Evolutionary conservation across 768 basidiomycete species (phyloP).

Genomic region (Phanerochaete carnosa): DNA sequence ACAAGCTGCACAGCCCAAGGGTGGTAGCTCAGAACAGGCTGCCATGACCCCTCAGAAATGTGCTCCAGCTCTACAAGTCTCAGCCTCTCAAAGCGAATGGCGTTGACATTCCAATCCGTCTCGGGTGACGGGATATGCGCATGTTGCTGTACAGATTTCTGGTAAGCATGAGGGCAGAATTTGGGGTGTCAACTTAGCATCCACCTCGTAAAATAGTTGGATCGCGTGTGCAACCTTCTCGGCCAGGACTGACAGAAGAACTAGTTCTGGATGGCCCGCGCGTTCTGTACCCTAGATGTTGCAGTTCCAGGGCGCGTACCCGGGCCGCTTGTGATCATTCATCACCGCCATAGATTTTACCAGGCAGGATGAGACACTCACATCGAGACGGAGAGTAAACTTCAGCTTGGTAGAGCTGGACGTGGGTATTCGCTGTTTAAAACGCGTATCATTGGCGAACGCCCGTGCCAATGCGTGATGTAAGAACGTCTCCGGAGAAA

Average conservation of each 20-base stretch:
- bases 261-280: neutral
- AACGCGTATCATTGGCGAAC: too few relatives aligned
- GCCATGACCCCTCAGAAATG: neutral
- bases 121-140: neutral
- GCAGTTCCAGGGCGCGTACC: conserved; percentile 13
- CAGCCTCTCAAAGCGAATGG: neutral
- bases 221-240: neutral
- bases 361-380: neutral
- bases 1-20: too few relatives aligned
- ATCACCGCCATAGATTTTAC: neutral
- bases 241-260: neutral
- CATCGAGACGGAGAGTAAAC: neutral
- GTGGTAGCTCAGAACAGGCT: neutral
- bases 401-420: too few relatives aligned
- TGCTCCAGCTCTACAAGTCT: neutral
- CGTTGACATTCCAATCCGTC: neutral
- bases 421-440: too few relatives aligned
- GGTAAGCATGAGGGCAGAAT: neutral
- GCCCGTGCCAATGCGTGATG: too few relatives aligned
- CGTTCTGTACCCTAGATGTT: neutral
- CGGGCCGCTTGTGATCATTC: conserved; percentile 4
- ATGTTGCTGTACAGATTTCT: neutral
- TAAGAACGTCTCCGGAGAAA: too few relatives aligned
- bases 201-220: neutral
- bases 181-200: neutral